Percentiles rank a stretch among this genome's conserved stretches.
Evolutionary conservation across 169 alveolate genomes (phyloP).

Genomic region (Babesia divergens): DNA sequence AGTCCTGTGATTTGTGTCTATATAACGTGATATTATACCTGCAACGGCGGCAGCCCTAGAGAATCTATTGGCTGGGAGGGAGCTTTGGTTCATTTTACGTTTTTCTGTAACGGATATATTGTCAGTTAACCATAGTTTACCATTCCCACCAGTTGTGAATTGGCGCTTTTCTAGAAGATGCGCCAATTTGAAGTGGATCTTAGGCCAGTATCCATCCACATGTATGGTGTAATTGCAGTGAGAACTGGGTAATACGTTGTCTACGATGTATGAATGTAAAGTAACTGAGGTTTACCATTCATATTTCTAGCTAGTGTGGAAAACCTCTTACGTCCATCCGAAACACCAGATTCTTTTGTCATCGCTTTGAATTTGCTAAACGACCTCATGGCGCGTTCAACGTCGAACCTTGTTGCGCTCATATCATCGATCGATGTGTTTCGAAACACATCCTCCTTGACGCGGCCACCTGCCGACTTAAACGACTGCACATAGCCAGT

Average conservation of each 20-base stretch:
- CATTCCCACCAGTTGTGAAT: background rate
- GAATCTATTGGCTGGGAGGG: slow-evolving; percentile 42
- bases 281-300: background rate
- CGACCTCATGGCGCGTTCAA: slow-evolving; percentile 18
- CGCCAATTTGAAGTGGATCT: no score
- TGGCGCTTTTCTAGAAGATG: background rate
- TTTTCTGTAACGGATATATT: background rate
- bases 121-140: background rate
- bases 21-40: slow-evolving; percentile 1
- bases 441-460: background rate
- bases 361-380: background rate
- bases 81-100: slow-evolving; percentile 47
- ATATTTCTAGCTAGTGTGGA: background rate
- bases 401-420: slow-evolving; percentile 47
- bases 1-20: slow-evolving; percentile 12
- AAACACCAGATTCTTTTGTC: background rate
- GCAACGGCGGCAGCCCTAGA: slow-evolving; percentile 58
- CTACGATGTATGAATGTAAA: background rate
- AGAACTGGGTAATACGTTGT: background rate
- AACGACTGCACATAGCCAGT: background rate
- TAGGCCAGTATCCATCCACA: no score
- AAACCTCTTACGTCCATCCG: background rate
- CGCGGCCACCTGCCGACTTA: background rate
- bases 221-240: no score
- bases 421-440: slow-evolving; percentile 46